A percentile compares a stretch with the other conserved stretches of the same genome.
Evolutionary conservation across 2,329 filamentous ascomycete species (phyloP).

Genomic region (Huntiella savannae): DNA sequence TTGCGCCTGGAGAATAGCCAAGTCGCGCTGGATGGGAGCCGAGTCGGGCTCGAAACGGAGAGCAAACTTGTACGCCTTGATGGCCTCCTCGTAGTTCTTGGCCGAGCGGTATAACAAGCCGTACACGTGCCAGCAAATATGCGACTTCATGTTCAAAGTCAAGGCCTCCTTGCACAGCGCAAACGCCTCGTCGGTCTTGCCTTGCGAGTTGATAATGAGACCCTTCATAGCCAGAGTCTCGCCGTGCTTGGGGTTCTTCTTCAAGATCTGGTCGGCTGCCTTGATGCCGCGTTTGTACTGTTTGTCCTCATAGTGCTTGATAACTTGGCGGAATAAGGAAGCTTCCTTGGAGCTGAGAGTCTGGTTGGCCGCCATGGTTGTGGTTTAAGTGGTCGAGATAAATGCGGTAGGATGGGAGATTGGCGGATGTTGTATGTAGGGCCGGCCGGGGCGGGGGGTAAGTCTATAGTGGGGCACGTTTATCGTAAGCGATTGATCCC

Average conservation of each 20-base stretch:
- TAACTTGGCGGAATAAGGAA: slow-evolving; percentile 82
- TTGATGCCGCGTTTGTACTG: slow-evolving; percentile 93
- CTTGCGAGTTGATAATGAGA: slow-evolving; percentile 80
- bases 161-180: slow-evolving; percentile 79
- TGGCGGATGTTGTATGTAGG: too few relatives aligned
- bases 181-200: slow-evolving; percentile 88
- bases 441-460: too few relatives aligned
- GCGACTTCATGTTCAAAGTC: slow-evolving; percentile 94
- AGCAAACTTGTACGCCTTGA: slow-evolving; percentile 97
- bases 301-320: slow-evolving; percentile 94
- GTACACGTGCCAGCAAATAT: slow-evolving; percentile 99
- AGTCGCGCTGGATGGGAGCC: slow-evolving; percentile 78
- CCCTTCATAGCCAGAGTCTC: slow-evolving; percentile 99
- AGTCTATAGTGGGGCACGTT: too few relatives aligned
- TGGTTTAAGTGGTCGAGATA: slow-evolving; percentile 18
- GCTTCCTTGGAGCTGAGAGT: slow-evolving; percentile 65
- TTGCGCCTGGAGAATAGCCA: slow-evolving; percentile 84
- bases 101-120: slow-evolving; percentile 79
- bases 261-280: slow-evolving; percentile 86
- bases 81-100: slow-evolving; percentile 97
- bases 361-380: slow-evolving; percentile 39
- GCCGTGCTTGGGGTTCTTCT: slow-evolving; percentile 87
- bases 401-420: too few relatives aligned
- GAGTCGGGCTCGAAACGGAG: slow-evolving; percentile 87
- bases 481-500: too few relatives aligned